Base-by-base conservation (phyloP, 441 rosid genomes). In the Gossypium gossypioides region DNA sequence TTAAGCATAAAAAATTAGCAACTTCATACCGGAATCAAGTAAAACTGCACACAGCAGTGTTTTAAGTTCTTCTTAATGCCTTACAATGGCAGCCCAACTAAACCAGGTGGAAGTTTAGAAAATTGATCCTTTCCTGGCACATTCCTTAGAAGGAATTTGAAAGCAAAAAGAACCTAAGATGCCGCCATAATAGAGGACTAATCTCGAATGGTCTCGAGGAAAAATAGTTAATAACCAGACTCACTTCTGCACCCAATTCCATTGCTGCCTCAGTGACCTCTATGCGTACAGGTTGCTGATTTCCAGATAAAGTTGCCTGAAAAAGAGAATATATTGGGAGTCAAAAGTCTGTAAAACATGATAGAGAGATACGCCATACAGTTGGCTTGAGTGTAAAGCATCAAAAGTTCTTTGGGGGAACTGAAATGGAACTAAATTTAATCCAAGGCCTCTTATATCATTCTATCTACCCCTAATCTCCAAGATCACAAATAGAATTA, bases 261-360 rank as follows among this genome's bases (percentile, higher is more conserved):
- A 89, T 90, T 68, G 99, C 97, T 66, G 97, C 99, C 81, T 92
- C 97, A 3, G 96, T 92, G 60, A 94, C 90, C 84, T 94, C 97
- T 46, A 88, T 89, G 32, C 97, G 94, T 52, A 89, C 75, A 18
- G 97, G 97, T 79, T 89, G 97, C 79, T 91, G 97, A 80, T 94
- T 91, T 60, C 96, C 96, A 54, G 96, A 84, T 66, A 94, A 77
- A 40, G 96, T 90, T 62, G 88, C 97, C 96, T 94, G 71, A 48
- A 59, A 76, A 78, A 42, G 44, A 55, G 59, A 75, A 24, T 42
- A 74, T 22, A 51, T 65, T 52, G 40, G 40, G 25, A 29, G 51
- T 63, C 16, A 59, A 34, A 63, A 19, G 25, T 52, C 27, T 1
- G 25, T 2, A 16, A 68, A 59, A 44, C 55, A 19, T 42, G 22